Evolutionary conservation across 306 rosid species (phyloP).

Genomic region (Gleditsia sinensis): DNA sequence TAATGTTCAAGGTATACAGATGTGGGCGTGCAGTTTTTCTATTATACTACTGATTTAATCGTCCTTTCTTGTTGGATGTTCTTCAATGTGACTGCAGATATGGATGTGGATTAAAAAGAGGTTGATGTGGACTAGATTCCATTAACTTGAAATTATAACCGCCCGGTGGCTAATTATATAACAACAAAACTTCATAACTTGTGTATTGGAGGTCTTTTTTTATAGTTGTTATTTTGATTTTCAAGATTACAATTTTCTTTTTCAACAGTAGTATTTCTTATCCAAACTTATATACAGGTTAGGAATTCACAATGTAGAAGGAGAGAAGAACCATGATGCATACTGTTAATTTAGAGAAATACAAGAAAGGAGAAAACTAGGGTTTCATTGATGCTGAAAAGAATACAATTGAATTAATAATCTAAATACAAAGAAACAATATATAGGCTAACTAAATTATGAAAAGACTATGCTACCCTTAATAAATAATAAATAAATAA

Average conservation of each 20-base stretch:
- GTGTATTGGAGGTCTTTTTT: not conserved
- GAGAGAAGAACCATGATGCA: slow-evolving; percentile 61
- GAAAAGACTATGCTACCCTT: too few species aligned
- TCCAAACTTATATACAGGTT: slow-evolving; percentile 54
- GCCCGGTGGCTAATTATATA: not conserved
- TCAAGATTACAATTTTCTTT: not conserved
- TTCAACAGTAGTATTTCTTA: not conserved
- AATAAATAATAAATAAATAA: too few species aligned
- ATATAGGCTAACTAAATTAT: too few species aligned
- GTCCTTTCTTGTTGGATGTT: slow-evolving; percentile 1
- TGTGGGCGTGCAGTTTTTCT: slow-evolving; percentile 6
- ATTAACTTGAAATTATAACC: slow-evolving; percentile 6
- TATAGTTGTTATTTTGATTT: not conserved
- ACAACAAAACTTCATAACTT: not conserved
- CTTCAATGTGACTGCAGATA: slow-evolving; percentile 49
- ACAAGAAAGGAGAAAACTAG: too few species aligned
- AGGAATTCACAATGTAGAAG: slow-evolving; percentile 90
- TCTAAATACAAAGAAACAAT: too few species aligned
- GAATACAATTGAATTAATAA: too few species aligned
- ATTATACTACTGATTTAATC: not conserved
- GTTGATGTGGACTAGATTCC: not conserved
- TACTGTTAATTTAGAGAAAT: too few species aligned
- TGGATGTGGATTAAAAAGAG: slow-evolving; percentile 42
- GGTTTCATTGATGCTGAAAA: too few species aligned
- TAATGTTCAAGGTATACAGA: not conserved